Conservation (phyloP, 768 basidiomycete species). For the Hydnum rufescens region DNA sequence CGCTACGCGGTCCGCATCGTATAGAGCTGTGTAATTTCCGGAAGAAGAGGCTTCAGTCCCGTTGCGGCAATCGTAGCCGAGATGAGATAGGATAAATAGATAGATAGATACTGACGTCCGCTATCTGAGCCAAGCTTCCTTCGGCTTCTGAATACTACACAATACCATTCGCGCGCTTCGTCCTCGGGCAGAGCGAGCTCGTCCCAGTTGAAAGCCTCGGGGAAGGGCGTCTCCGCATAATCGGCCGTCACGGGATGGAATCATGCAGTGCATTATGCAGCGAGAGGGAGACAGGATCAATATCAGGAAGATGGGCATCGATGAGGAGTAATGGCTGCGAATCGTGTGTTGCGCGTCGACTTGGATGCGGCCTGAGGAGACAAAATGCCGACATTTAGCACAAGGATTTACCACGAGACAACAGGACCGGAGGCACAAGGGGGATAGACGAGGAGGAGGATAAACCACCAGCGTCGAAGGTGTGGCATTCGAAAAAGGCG, state of each 20-base stretch:
- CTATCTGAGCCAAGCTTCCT: slow-evolving; percentile 53
- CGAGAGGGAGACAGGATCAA: slow-evolving; percentile 67
- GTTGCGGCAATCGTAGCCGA: slow-evolving; percentile 4
- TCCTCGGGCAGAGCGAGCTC: slow-evolving; percentile 44
- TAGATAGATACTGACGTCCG: slow-evolving; percentile 26
- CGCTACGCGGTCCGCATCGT: slow-evolving; percentile 69
- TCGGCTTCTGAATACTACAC: slow-evolving; percentile 72
- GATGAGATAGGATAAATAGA: slow-evolving; percentile 1
- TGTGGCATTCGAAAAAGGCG: background rate
- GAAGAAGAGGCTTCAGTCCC: background rate
- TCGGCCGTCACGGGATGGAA: slow-evolving; percentile 34
- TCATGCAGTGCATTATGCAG: slow-evolving; percentile 70
- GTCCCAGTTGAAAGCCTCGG: slow-evolving; percentile 75
- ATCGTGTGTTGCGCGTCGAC: background rate
- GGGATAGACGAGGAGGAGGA: slow-evolving; percentile 69
- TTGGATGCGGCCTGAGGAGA: background rate
- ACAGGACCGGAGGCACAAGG: slow-evolving; percentile 19
- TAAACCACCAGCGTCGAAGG: slow-evolving; percentile 36
- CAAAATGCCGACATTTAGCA: too few relatives aligned
- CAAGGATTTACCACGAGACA: background rate
- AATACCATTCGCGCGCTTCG: slow-evolving; percentile 77
- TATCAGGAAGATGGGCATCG: slow-evolving; percentile 58
- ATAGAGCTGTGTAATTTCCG: slow-evolving; percentile 32
- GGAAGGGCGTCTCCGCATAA: slow-evolving; percentile 49
- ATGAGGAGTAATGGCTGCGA: slow-evolving; percentile 23